Percentiles rank a stretch among this genome's conserved stretches.
These are phyloP conservation scores for Saururus chinensis DNA, from an alignment of 164 flowering plant species.

Conservation along the genomic window DNA sequence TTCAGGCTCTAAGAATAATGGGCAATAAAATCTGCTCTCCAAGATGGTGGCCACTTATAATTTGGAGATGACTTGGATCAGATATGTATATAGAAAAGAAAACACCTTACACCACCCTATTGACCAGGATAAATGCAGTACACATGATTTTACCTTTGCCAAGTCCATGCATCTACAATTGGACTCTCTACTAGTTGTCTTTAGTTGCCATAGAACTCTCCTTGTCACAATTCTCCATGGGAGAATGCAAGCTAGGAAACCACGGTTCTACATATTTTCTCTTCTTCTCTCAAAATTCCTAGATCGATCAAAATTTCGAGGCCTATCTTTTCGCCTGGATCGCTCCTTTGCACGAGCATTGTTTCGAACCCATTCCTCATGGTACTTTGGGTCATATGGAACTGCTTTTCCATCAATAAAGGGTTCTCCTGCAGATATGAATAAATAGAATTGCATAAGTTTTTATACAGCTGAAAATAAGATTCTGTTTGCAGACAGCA, in stretches of 20 bases:
- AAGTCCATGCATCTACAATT: not conserved
- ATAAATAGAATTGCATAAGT: no score
- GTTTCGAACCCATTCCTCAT: conserved; percentile 30
- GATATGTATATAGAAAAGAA: no score
- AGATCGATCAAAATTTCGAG: conserved; percentile 20
- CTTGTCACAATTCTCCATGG: not conserved
- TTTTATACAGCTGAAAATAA: not conserved
- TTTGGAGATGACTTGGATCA: no score
- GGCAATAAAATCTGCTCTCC: no score
- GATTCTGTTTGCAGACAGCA: not conserved
- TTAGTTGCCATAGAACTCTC: not conserved
- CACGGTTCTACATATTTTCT: conserved; percentile 17
- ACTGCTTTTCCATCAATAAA: conserved; percentile 35
- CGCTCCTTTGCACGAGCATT: conserved; percentile 18
- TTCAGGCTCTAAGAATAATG: no score
- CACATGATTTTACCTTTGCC: not conserved
- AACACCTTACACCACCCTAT: no score
- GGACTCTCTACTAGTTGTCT: not conserved
- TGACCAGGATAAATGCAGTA: not conserved
- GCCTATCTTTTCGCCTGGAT: conserved; percentile 18
- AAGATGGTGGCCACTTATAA: no score
- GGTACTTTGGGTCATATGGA: conserved; percentile 42
- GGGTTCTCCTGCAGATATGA: conserved; percentile 27
- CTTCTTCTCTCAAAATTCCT: conserved; percentile 18
- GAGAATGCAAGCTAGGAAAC: not conserved